phyloP scores from a whole-genome alignment of 345 rosid genomes.

The Cardamine occulta region DNA sequence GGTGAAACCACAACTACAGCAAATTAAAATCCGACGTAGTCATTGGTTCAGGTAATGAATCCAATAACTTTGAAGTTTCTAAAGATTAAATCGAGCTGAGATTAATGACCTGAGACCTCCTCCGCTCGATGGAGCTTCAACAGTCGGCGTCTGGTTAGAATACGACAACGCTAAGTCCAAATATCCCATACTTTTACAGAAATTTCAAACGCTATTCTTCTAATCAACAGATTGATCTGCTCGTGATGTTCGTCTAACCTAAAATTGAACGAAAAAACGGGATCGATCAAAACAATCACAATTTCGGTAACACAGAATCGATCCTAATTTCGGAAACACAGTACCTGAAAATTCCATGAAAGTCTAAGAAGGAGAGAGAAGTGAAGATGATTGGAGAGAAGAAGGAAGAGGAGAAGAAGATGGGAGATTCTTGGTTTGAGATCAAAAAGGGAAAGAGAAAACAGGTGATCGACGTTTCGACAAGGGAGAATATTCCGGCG shows the following conservation, averaged over 20 bases:
- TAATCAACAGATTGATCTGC: background rate
- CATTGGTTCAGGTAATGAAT: background rate
- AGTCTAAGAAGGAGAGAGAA: constrained; percentile 9
- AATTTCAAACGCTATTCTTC: constrained; percentile 10
- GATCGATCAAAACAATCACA: background rate
- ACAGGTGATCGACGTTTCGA: constrained; percentile 29
- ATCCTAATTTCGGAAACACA: background rate
- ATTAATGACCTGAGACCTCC: constrained; percentile 80
- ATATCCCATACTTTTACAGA: constrained; percentile 34
- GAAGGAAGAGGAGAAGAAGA: background rate
- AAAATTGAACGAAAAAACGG: background rate
- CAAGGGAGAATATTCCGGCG: constrained; percentile 35
- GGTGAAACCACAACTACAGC: background rate
- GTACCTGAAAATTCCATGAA: constrained; percentile 25
- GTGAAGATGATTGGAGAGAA: background rate
- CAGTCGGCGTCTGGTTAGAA: constrained; percentile 41
- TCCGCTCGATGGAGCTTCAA: constrained; percentile 76
- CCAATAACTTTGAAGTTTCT: background rate
- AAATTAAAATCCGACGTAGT: background rate
- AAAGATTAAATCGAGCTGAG: constrained; percentile 17
- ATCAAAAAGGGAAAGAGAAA: background rate
- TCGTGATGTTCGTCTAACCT: constrained; percentile 5
- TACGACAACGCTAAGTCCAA: constrained; percentile 38
- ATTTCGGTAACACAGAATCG: background rate
- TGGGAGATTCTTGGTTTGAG: constrained; percentile 7